Conservation (phyloP, 1,139 yeast genomes). For the Magnusiomyces tetraspermus region DNA sequence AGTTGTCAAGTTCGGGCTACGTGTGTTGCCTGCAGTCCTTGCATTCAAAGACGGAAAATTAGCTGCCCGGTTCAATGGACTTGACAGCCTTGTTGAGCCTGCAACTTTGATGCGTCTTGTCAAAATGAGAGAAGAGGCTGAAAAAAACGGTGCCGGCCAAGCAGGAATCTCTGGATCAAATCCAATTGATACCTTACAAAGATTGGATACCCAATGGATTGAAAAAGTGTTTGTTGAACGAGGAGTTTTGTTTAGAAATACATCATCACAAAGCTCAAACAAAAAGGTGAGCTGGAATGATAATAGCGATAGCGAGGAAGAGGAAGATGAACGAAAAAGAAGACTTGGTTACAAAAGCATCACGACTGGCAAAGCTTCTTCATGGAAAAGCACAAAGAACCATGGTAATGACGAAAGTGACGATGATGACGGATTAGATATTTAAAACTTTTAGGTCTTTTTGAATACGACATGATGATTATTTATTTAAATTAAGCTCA, state of each 20-base stretch:
- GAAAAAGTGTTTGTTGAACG: background rate
- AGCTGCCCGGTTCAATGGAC: background rate
- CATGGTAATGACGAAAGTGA: background rate
- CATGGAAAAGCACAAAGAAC: slow-evolving; percentile 1
- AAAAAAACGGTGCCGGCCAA: background rate
- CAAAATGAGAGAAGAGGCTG: background rate
- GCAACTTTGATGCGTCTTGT: background rate
- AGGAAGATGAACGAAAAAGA: background rate
- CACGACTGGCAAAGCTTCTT: background rate
- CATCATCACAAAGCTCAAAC: background rate
- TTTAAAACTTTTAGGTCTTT: background rate
- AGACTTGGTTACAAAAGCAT: background rate
- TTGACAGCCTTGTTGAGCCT: slow-evolving; percentile 3
- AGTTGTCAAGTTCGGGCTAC: slow-evolving; percentile 49
- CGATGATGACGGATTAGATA: slow-evolving; percentile 3
- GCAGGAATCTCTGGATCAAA: background rate
- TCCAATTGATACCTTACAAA: background rate
- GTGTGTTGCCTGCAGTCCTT: slow-evolving; percentile 63
- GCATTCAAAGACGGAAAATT: slow-evolving; percentile 14
- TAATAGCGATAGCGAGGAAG: background rate
- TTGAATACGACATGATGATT: background rate
- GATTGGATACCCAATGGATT: background rate
- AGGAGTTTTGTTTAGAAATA: background rate
- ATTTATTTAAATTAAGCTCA: too few species aligned
- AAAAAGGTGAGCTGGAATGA: background rate